A percentile compares a stretch with the other conserved stretches of the same genome.
Evolutionary conservation across 345 rosid genomes (phyloP).

Genomic region (Kernera saxatilis): DNA sequence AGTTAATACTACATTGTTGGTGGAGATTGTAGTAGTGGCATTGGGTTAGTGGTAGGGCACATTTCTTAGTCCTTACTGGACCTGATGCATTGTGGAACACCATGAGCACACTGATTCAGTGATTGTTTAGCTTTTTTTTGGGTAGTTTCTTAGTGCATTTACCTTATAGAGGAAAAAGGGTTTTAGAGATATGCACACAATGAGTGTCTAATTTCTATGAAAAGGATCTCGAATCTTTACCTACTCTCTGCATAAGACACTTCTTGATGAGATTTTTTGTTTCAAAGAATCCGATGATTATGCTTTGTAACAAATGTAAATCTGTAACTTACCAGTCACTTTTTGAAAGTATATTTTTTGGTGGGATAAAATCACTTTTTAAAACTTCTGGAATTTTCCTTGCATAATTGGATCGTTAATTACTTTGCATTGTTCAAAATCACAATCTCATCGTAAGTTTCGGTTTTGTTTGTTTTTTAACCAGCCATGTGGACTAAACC

Average conservation of each 20-base stretch:
- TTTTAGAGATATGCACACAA: neutral
- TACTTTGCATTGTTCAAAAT: neutral
- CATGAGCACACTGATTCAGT: neutral
- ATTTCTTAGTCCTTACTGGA: neutral
- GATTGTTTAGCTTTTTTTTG: neutral
- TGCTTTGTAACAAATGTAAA: neutral
- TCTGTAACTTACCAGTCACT: neutral
- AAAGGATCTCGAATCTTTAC: neutral
- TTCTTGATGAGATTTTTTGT: neutral
- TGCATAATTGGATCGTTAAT: neutral
- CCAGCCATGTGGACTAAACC: neutral
- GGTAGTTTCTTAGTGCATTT: neutral
- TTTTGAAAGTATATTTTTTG: neutral
- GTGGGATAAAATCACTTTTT: neutral
- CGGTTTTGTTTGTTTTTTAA: neutral
- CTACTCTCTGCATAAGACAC: neutral
- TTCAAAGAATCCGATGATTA: neutral
- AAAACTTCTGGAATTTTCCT: neutral
- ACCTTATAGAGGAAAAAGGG: neutral
- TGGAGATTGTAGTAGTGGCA: constrained; percentile 2
- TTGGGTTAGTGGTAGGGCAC: neutral
- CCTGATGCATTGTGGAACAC: neutral
- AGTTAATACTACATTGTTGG: neutral
- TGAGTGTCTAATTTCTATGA: neutral
- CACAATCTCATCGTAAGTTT: neutral